A percentile compares a stretch with the other conserved stretches of the same genome.
Evolutionary conservation across 2,329 filamentous ascomycete genomes (phyloP).

Genomic region (Epichloe baconii): DNA sequence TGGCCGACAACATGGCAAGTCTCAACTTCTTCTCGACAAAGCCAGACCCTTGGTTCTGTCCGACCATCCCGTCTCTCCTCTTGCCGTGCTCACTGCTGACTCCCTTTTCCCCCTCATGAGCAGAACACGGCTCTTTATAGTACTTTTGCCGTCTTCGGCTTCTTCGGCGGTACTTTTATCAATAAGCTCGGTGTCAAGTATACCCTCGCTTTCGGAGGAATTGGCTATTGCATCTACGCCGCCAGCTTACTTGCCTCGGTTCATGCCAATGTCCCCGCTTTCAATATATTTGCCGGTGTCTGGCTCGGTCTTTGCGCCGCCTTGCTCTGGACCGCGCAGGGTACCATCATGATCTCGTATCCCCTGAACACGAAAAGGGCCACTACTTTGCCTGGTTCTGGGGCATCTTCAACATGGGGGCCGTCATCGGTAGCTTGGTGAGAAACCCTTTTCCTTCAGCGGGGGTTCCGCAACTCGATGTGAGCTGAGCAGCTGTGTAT

Average conservation of each 20-base stretch:
- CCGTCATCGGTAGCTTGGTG: constrained; percentile 64
- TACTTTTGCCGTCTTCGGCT: constrained; percentile 52
- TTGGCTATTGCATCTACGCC: constrained; percentile 65
- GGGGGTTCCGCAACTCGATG: no score
- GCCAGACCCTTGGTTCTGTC: no score
- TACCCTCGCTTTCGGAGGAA: constrained; percentile 56
- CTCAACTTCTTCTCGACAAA: no score
- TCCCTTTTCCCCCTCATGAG: background rate
- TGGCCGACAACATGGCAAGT: constrained; percentile 24
- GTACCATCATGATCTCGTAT: constrained; percentile 83
- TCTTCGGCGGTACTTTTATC: constrained; percentile 62
- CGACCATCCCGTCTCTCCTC: background rate
- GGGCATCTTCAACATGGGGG: constrained; percentile 90
- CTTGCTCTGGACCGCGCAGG: constrained; percentile 71
- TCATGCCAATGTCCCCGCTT: constrained; percentile 35
- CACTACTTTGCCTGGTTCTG: constrained; percentile 85
- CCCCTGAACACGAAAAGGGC: constrained; percentile 70
- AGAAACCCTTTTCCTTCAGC: no score
- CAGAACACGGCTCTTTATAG: constrained; percentile 55
- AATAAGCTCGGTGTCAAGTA: constrained; percentile 59
- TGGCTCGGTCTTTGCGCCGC: constrained; percentile 68
- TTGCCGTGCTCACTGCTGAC: background rate
- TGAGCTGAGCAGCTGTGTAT: no score
- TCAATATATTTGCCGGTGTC: constrained; percentile 56
- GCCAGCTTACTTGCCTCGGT: constrained; percentile 56